Base-by-base conservation (phyloP, 805 yeast genomes). In the Yarrowia deformans region DNA sequence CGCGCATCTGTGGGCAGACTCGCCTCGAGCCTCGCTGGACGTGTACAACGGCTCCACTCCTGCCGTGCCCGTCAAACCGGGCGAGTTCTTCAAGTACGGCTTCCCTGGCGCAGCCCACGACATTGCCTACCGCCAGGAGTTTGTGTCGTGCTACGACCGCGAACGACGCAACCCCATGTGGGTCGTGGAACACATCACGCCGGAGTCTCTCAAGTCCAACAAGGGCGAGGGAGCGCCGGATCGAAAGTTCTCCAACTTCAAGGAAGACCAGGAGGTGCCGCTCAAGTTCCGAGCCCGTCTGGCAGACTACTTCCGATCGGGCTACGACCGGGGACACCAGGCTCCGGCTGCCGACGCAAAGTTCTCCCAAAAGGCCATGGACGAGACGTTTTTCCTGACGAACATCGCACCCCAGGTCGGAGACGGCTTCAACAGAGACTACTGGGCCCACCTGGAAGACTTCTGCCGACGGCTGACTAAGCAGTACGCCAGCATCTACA, bases 321-420 rank as follows among this genome's bases (percentile, higher is more conserved):
- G 99, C 1, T 95, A 91, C 79, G 99, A 95, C 78, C 82, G 98
- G 72, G 99, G 99, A 7, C 99, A 95, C 79, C 92, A 91, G 74
- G 98, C 97, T 0, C 98, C 99, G 3, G 99, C 99, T 6, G 98
- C 98, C 0, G 90, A 95, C 78, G 98, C 98, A 34, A 93, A 91
- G 77, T 95, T 87, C 80, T 87, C 87, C 40, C 99, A 95, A 79
- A 73, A 77, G 19, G 98, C 98, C 19, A 94, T 95, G 98, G 89
- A 95, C 79, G 97, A 94, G 77, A 95, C 99, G 0, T 95, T 95
- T 75, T 86, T 82, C 72, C 81, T 95, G 74, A 89, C 97, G 7
- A 95, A 95, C 79, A 94, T 95, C 84, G 86, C 96, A 8, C 99
- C 99, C 0, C 99, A 95, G 78, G 97, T 95, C 3, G 99, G 99